Percentiles rank a stretch among this genome's conserved stretches.
Conservation (phyloP, 176 grass and related monocot genomes). For the Oropetium thomaeum region DNA sequence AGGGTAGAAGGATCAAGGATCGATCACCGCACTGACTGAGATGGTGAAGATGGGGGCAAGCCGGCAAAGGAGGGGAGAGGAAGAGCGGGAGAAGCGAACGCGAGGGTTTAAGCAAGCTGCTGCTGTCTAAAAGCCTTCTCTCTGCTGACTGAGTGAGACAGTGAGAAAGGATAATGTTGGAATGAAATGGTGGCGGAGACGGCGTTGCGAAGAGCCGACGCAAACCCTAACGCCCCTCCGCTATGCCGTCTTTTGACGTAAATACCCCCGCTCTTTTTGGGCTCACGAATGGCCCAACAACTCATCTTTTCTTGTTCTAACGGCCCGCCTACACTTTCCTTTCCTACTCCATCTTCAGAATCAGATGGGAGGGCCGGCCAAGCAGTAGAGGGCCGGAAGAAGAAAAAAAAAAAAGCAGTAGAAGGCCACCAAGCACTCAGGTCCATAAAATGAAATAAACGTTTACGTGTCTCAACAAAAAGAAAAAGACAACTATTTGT, state of each 20-base stretch:
- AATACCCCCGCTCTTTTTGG: neutral
- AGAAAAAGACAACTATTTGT: too few relatives aligned
- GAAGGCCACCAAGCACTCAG: too few relatives aligned
- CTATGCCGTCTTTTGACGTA: neutral
- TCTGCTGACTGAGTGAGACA: neutral
- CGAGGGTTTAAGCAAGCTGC: constrained; percentile 9
- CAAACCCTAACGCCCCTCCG: constrained; percentile 19
- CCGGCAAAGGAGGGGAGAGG: too few relatives aligned
- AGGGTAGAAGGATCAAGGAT: neutral
- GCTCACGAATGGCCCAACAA: neutral
- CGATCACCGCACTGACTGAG: neutral
- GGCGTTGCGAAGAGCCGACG: neutral
- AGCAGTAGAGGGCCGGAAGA: too few relatives aligned
- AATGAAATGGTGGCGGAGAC: neutral
- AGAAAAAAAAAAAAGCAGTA: too few relatives aligned
- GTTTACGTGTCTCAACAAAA: too few relatives aligned
- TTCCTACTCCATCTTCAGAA: neutral
- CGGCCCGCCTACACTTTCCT: neutral
- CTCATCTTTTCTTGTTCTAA: neutral
- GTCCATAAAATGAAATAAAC: too few relatives aligned
- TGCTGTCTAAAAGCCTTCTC: neutral
- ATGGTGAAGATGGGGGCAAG: neutral
- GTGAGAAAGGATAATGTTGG: neutral
- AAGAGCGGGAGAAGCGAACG: neutral
- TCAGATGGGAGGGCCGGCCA: too few relatives aligned